Evolutionary conservation across 2,329 filamentous ascomycete genomes (phyloP), one percentile per base, ranked within the genome.

Genomic region (Helicocarpus griseus): DNA sequence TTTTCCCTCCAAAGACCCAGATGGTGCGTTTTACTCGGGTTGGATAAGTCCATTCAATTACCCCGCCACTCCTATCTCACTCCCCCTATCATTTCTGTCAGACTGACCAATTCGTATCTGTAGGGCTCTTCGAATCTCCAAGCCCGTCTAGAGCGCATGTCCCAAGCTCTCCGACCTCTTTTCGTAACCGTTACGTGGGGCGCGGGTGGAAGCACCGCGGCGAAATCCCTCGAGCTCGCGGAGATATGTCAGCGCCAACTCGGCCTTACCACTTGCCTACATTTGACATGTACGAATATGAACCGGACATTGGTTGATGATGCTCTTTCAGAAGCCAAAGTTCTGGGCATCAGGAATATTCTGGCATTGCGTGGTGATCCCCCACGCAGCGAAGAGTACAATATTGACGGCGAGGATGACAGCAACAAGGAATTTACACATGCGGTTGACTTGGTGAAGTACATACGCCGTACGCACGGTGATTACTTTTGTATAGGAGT

Each of bases 121-220:
- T 61, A 80, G 78, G 93, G 93, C 58, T 94, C 93, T 63, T 85
- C 88, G 56, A 98, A 98, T 69, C 82, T 98, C 51, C 87, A 91
- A 66, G 87, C 87, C 58, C 89, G 93, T 65, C 82, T 98, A 53
- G 87, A 94, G 68, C 89, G 93, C 66, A 97, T 98, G 93, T 84
- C 93, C 47, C 83, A 88, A 57, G 90, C 89, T 13, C 77, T 98
- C 53, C 85, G 87, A 13, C 93, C 93, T 40, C 79, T 97, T 43
- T 98, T 98, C 65, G 88, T 98, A 56, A 97, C 90, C 53, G 89
- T 98, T 48, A 98, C 93, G 49, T 98, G 93, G 93, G 93, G 93
- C 48, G 93, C 93, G 24, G 93, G 93, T 54, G 93, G 93, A 49
- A 94, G 87, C 57, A 98, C 93, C 0, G 85, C 89, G 4, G 80